phyloP scores from a whole-genome alignment of 2,329 filamentous ascomycete genomes.

The Aspergillus carbonarius region DNA sequence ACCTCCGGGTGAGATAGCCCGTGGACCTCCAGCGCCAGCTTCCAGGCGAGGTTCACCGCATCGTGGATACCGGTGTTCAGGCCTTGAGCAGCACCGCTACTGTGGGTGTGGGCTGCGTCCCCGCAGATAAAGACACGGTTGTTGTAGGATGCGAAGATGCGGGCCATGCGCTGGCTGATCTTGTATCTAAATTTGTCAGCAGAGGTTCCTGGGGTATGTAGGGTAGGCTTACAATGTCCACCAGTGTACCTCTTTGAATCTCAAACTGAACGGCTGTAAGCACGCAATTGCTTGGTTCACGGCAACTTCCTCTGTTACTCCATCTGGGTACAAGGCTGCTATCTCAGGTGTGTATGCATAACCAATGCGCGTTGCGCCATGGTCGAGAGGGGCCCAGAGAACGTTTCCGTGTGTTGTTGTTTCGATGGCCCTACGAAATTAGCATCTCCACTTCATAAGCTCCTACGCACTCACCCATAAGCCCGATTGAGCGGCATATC shows the following conservation, averaged over 20 bases:
- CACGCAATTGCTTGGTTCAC: constrained; percentile 3
- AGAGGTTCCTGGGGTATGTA: too few species aligned
- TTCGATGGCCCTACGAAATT: constrained; percentile 2
- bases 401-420: constrained; percentile 10
- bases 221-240: constrained; percentile 5
- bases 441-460: neutral
- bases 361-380: constrained; percentile 9
- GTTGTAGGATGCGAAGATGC: neutral
- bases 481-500: constrained; percentile 8
- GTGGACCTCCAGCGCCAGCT: neutral
- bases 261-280: neutral
- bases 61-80: constrained; percentile 13
- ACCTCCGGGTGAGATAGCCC: neutral
- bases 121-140: constrained; percentile 3
- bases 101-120: constrained; percentile 10
- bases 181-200: neutral
- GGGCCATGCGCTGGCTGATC: constrained; percentile 10
- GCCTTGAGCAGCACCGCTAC: constrained; percentile 9
- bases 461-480: neutral
- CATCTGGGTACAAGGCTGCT: constrained; percentile 3
- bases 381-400: constrained; percentile 13
- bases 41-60: constrained; percentile 10
- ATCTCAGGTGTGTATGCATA: constrained; percentile 8
- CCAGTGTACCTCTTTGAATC: constrained; percentile 9
- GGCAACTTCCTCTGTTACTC: constrained; percentile 1